phyloP scores from a whole-genome alignment of 2,329 filamentous ascomycete species.

The Grosmannia clavigera region DNA sequence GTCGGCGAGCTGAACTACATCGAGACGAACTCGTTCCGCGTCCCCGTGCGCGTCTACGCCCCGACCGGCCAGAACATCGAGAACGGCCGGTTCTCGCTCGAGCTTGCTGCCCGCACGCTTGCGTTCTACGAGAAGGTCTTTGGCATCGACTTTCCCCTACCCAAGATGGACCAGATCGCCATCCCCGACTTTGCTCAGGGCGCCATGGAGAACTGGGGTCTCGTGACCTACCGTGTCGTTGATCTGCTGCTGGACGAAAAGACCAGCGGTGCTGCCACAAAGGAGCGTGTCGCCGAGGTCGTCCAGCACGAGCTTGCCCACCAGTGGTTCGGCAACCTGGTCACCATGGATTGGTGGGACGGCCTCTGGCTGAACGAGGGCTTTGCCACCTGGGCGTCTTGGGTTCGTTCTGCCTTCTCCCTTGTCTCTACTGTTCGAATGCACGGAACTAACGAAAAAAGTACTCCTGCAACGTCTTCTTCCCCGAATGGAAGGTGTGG shows the following conservation, averaged over 20 bases:
- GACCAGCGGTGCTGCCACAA: slow-evolving; percentile 74
- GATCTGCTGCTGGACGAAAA: slow-evolving; percentile 87
- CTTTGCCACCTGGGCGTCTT: slow-evolving; percentile 78
- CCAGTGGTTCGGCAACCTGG: slow-evolving; percentile 86
- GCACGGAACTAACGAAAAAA: slow-evolving; percentile 7
- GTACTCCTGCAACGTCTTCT: slow-evolving; percentile 91
- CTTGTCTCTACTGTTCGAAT: too few species aligned
- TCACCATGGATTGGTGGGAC: slow-evolving; percentile 94
- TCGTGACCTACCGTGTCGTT: slow-evolving; percentile 89
- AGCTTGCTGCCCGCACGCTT: slow-evolving; percentile 79
- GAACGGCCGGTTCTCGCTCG: slow-evolving; percentile 79
- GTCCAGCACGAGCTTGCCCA: slow-evolving; percentile 94
- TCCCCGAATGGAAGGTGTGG: slow-evolving; percentile 98
- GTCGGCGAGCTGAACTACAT: slow-evolving; percentile 90
- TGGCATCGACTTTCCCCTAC: slow-evolving; percentile 71
- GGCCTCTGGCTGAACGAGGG: slow-evolving; percentile 85
- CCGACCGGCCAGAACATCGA: slow-evolving; percentile 83
- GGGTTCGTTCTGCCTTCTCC: slow-evolving; percentile 16
- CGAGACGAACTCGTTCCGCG: slow-evolving; percentile 80
- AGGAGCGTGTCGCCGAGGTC: slow-evolving; percentile 87
- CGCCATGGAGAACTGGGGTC: slow-evolving; percentile 97
- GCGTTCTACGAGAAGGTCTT: slow-evolving; percentile 95
- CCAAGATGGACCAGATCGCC: slow-evolving; percentile 94
- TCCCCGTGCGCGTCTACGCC: slow-evolving; percentile 88
- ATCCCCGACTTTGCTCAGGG: slow-evolving; percentile 93